Base-by-base conservation (phyloP, 2,329 filamentous ascomycete species). In the Cadophora gregata region DNA sequence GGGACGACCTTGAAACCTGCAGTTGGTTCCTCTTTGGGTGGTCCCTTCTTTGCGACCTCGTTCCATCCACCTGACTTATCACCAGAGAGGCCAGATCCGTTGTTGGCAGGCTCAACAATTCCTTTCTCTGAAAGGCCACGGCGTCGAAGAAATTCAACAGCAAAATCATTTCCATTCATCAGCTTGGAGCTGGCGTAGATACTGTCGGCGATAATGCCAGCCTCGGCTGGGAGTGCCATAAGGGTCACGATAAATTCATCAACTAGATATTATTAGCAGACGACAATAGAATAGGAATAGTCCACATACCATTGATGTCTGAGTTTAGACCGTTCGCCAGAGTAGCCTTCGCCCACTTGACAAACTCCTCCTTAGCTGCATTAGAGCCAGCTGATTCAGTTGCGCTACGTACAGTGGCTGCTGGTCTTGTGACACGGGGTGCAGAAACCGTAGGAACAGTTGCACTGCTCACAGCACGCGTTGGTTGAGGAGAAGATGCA, bases 1-100 rank as follows among this genome's bases (percentile, higher is more conserved):
- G 93, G 88, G 12, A 98, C 95, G 62, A 98, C 92, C 83, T 96
- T 96, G 82, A 97, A 98, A 27, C 84, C 86, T 51, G 80, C 77
- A 59, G 79, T 70, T 60, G 73, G 70, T 75, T 73, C 79, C 75
- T 81, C 80, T 68, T 78, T 80, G 64, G 82, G 81, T 63, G 81
- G 80, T 59, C 91, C 91, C 84, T 97, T 97, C 89, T 98, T 98
- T 1, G 96, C 96, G 62, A 99, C 96, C 81, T 98, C 96, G 73
- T 86, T 97, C 96, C 96, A 99, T 24, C 95, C 95, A 64, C 92
- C 89, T 29, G 80, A 75, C 59, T 80, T 82, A 71, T 80, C 82
- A 51, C 79, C 78, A 70, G 78, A 59, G 75, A 76, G 75, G 78
- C 62, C 84, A 3, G 87, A 85, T 63, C 81, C 85, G 42, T 81